Evolutionary conservation across 2,329 filamentous ascomycete genomes (phyloP), one percentile per base, ranked within the genome.

Genomic region (Eutypa lata): DNA sequence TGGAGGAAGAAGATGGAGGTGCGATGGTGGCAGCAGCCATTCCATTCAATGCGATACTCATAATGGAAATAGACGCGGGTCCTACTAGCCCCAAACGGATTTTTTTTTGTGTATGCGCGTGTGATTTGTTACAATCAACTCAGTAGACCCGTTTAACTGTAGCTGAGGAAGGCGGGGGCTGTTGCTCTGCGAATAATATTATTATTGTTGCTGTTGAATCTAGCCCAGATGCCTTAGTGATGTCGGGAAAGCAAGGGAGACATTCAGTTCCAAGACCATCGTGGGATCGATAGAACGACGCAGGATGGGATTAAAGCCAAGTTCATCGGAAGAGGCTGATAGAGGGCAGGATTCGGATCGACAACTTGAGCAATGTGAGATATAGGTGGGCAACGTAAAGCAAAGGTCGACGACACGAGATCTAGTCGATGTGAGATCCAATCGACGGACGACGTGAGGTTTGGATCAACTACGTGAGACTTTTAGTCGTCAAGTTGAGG

Each of bases 21-120:
- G 64, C 59, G 31, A 68, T 59, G 44, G 64, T 56, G 43, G 65
- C 57, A 53, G 65, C 59, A 45, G 61, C 65, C 62, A 68, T 66
- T 37, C 61, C 62, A 47, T 63, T 65, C 47, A 64, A 53, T 45
- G 63, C 62, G 51, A 67, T 61, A 52, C 62, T 61, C 65, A 67
- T 67, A 54, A 50, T 43, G 49, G 46, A 50, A 24, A 18, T 42
- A 18, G 26, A 10, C 26, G 13, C 46, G 45, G 42, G 51, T 47
- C 31, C 40, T 42, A n/a, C 26, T 38, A 50, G 7, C 35, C 48
- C 26, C 21, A 33, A 26, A 26, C 24, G 51, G 18, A 47, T 45
- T 26, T 44, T 35, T 53, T 19, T 50, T 42, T 53, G 49, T 43
- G 38, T 44, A 51, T 38, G 44, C 52, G 31, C 50, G 52, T 53